phyloP scores from a whole-genome alignment of 306 rosid species.

The Dryas alaskensis region DNA sequence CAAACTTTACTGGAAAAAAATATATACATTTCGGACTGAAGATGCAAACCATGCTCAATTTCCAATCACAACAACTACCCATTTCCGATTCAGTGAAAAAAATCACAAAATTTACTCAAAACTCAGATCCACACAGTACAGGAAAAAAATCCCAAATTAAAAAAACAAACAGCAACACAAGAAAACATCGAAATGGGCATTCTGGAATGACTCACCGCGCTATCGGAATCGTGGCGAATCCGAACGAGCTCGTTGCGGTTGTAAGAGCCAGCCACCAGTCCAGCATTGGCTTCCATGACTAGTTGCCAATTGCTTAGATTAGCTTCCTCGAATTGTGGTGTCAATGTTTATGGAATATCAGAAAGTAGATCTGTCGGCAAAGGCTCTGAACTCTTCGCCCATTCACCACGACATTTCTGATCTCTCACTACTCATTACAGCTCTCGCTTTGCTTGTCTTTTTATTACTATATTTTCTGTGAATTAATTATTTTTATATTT shows the following conservation, averaged over 20 bases:
- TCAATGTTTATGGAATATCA: neutral
- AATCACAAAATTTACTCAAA: conserved; percentile 16
- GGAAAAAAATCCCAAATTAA: neutral
- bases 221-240: conserved; percentile 89
- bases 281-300: conserved; percentile 82
- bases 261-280: conserved; percentile 95
- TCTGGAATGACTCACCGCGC: conserved; percentile 56
- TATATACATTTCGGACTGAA: too few relatives aligned
- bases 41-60: neutral
- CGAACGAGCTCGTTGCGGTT: conserved; percentile 92
- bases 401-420: conserved; percentile 52
- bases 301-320: conserved; percentile 4
- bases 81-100: conserved; percentile 7
- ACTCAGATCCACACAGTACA: conserved; percentile 24
- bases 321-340: conserved; percentile 8
- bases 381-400: conserved; percentile 50
- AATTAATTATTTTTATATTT: conserved; percentile 2
- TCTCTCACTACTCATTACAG: conserved; percentile 17
- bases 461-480: conserved; percentile 13
- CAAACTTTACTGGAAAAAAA: conserved; percentile 8
- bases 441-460: conserved; percentile 7
- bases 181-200: conserved; percentile 2
- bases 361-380: conserved; percentile 4
- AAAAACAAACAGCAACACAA: neutral
- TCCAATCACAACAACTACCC: neutral